These are phyloP conservation scores for Colletotrichum chrysophilum DNA, from an alignment of 2,329 filamentous ascomycete species.

Conservation along the genomic window DNA sequence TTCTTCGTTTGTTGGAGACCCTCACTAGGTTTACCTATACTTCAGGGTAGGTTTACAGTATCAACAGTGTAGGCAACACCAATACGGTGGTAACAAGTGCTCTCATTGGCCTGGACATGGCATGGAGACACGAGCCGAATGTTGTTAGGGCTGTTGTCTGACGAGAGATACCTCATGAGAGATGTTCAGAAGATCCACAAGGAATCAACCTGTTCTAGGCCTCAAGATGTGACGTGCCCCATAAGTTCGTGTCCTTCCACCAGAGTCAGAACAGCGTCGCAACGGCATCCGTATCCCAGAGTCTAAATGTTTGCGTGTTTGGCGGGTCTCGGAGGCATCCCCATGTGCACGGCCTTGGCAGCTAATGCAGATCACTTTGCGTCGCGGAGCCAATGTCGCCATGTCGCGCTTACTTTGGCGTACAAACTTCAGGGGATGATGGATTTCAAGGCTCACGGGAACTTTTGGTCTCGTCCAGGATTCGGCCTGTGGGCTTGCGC, in stretches of 20 bases:
- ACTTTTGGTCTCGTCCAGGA: neutral
- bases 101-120: neutral
- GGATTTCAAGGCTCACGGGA: rapidly evolving
- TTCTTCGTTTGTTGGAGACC: no score
- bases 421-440: neutral
- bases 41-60: neutral
- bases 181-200: neutral
- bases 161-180: neutral
- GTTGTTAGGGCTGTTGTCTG: neutral
- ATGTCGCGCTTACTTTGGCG: rapidly evolving
- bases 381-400: neutral
- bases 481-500: neutral
- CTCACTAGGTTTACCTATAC: neutral
- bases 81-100: no score
- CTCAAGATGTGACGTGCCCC: neutral
- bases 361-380: neutral
- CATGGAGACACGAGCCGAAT: neutral
- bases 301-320: neutral
- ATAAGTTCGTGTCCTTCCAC: neutral
- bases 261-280: neutral
- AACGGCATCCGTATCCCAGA: neutral
- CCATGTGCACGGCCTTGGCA: neutral
- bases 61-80: rapidly evolving
- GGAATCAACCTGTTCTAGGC: neutral
- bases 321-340: neutral